Evolutionary conservation across 805 yeast species (phyloP).

Genomic region (Jamesozyma piceae): DNA sequence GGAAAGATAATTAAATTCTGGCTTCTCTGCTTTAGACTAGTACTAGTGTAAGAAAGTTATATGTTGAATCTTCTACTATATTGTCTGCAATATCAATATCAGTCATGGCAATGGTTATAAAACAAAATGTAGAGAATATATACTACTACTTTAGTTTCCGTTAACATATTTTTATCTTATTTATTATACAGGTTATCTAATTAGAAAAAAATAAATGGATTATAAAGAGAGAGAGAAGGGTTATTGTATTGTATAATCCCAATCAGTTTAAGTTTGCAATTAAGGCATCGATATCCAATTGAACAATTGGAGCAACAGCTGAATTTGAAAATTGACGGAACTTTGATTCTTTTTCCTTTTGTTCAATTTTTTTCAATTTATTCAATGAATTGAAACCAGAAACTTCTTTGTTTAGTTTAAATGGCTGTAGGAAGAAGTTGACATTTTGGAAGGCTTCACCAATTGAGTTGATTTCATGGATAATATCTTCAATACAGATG

Average conservation of each 20-base stretch:
- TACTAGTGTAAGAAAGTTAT: too few species aligned
- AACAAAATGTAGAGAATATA: too few species aligned
- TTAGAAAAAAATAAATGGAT: background rate
- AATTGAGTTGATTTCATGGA: conserved; percentile 56
- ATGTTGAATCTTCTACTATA: too few species aligned
- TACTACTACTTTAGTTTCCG: too few species aligned
- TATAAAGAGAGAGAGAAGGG: background rate
- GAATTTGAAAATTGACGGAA: conserved; percentile 44
- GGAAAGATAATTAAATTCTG: too few species aligned
- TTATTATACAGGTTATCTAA: background rate
- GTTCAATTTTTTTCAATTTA: conserved; percentile 54
- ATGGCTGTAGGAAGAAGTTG: conserved; percentile 58
- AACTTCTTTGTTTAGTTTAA: conserved; percentile 58
- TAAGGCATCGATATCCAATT: conserved; percentile 64
- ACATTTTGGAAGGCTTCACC: conserved; percentile 58
- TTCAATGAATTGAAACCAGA: conserved; percentile 68
- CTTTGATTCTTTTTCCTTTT: conserved; percentile 40
- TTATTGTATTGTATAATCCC: too few species aligned
- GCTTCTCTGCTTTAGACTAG: too few species aligned
- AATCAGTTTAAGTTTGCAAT: conserved; percentile 52
- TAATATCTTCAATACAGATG: conserved; percentile 72
- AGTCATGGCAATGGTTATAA: too few species aligned
- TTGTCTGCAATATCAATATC: too few species aligned
- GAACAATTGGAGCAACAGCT: conserved; percentile 55
- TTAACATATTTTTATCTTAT: background rate